Evolutionary conservation across 257 asterid genomes (phyloP).

Genomic region (Rehmannia glutinosa): DNA sequence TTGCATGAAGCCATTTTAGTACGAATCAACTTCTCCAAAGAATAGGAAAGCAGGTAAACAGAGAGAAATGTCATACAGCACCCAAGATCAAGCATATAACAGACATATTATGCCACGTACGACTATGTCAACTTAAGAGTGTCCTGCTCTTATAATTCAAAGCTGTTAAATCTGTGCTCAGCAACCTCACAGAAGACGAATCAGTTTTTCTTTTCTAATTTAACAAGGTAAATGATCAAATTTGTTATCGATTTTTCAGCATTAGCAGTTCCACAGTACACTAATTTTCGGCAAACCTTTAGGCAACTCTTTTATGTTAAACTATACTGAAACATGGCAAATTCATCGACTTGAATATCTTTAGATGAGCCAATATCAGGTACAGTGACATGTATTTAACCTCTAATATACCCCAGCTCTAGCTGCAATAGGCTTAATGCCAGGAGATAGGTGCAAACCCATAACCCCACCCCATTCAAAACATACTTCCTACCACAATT

Average conservation of each 20-base stretch:
- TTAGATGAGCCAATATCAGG: background rate
- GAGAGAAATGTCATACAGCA: background rate
- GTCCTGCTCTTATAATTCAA: too few relatives aligned
- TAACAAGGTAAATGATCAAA: too few relatives aligned
- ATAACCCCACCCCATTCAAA: too few relatives aligned
- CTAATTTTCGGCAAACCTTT: too few relatives aligned
- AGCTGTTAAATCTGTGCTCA: background rate
- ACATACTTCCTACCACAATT: background rate
- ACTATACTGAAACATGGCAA: background rate
- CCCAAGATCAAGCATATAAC: background rate
- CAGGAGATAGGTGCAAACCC: too few relatives aligned
- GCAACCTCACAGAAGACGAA: too few relatives aligned
- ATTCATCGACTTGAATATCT: background rate
- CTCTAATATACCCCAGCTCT: background rate
- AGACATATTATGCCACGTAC: background rate
- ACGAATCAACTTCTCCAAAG: background rate
- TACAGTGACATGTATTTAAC: background rate
- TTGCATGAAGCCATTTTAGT: background rate
- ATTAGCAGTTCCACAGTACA: too few relatives aligned
- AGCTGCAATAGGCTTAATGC: background rate
- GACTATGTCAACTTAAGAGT: background rate
- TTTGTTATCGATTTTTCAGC: too few relatives aligned
- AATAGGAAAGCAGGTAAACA: constrained; percentile 1
- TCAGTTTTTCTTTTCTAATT: too few relatives aligned
- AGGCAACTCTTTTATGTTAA: too few relatives aligned